These are phyloP conservation scores for Aureobasidium sp. DNA, from an alignment of 2,329 filamentous ascomycete species.

Conservation along the genomic window DNA sequence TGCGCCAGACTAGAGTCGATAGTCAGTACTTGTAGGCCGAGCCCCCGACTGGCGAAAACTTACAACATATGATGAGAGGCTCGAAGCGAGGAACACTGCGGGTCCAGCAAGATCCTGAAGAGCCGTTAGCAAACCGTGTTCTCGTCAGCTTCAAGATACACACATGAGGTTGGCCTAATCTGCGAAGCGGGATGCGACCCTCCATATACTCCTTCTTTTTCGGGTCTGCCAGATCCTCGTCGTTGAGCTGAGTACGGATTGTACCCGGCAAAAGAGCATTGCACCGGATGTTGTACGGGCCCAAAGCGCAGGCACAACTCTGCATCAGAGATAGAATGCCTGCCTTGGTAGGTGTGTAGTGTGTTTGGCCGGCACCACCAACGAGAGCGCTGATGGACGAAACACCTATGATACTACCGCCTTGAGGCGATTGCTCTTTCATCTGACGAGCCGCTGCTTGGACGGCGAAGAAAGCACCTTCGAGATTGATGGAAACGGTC, in stretches of 20 bases:
- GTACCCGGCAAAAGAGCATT: slow-evolving; percentile 80
- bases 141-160: neutral
- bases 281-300: slow-evolving; percentile 66
- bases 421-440: slow-evolving; percentile 49
- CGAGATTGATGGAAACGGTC: slow-evolving; percentile 72
- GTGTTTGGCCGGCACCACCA: slow-evolving; percentile 67
- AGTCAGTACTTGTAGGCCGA: neutral
- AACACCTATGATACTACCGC: slow-evolving; percentile 72
- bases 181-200: slow-evolving; percentile 66
- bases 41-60: neutral
- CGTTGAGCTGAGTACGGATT: slow-evolving; percentile 75
- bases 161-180: slow-evolving; percentile 52
- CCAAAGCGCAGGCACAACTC: slow-evolving; percentile 69
- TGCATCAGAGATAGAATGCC: slow-evolving; percentile 76
- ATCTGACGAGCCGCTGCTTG: slow-evolving; percentile 82
- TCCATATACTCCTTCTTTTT: slow-evolving; percentile 71
- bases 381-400: slow-evolving; percentile 67
- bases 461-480: slow-evolving; percentile 78
- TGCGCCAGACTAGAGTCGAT: slow-evolving; percentile 51
- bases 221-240: slow-evolving; percentile 67
- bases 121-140: neutral
- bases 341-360: slow-evolving; percentile 86
- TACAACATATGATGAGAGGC: slow-evolving; percentile 64
- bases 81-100: slow-evolving; percentile 74
- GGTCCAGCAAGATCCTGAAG: slow-evolving; percentile 66